Evolutionary conservation across 2,329 filamentous ascomycete species (phyloP).

Genomic region (Arthrobotrys sphaeroides): DNA sequence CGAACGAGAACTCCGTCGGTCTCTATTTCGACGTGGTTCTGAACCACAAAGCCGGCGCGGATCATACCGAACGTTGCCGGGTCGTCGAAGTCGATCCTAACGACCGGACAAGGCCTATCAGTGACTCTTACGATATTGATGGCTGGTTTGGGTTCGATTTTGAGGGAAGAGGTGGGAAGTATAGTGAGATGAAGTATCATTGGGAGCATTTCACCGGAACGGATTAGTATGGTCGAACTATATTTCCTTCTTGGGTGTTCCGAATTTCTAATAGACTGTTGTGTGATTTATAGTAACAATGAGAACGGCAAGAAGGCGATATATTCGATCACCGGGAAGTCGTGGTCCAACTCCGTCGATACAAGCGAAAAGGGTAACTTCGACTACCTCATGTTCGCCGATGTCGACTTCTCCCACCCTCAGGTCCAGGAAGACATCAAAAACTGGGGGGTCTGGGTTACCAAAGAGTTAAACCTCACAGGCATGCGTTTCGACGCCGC

Average conservation of each 20-base stretch:
- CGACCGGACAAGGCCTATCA: constrained; percentile 68
- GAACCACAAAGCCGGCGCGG: constrained; percentile 76
- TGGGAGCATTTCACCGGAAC: constrained; percentile 61
- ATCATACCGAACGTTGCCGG: constrained; percentile 70
- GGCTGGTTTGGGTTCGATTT: constrained; percentile 76
- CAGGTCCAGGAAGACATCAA: constrained; percentile 73
- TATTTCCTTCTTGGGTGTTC: background rate
- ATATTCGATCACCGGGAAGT: constrained; percentile 73
- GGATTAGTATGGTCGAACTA: constrained; percentile 32
- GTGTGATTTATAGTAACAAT: constrained; percentile 18
- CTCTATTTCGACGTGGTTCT: constrained; percentile 76
- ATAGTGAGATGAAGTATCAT: constrained; percentile 72
- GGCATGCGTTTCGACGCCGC: constrained; percentile 77
- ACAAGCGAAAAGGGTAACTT: constrained; percentile 73
- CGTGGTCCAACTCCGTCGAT: constrained; percentile 72
- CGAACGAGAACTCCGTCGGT: constrained; percentile 67
- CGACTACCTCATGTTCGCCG: constrained; percentile 77
- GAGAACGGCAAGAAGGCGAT: constrained; percentile 69
- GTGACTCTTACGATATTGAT: constrained; percentile 70
- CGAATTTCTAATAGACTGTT: background rate
- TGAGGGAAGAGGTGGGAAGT: constrained; percentile 68
- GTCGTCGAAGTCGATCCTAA: constrained; percentile 72
- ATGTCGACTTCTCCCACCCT: constrained; percentile 72
- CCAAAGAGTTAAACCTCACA: constrained; percentile 68
- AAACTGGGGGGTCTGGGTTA: constrained; percentile 75